phyloP scores from a whole-genome alignment of 768 basidiomycete genomes.

The Termitomyces sp. region DNA sequence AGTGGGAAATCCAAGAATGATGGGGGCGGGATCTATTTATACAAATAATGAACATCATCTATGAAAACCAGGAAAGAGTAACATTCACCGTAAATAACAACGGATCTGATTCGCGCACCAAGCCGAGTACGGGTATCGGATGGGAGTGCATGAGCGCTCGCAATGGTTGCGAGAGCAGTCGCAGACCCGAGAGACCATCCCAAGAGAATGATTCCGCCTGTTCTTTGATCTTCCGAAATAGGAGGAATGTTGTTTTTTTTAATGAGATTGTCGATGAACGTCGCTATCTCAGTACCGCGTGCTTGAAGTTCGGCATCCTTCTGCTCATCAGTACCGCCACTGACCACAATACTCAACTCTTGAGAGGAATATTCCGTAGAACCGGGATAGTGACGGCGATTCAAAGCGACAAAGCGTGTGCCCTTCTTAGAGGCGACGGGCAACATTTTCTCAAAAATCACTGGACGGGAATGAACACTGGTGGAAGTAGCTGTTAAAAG shows the following conservation, averaged over 20 bases:
- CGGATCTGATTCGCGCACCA: conserved; percentile 17
- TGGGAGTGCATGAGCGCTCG: conserved; percentile 17
- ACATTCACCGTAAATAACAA: conserved; percentile 26
- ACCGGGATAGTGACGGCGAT: conserved; percentile 31
- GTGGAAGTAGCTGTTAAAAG: background rate
- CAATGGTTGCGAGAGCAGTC: conserved; percentile 21
- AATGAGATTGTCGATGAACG: conserved; percentile 31
- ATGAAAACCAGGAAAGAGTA: background rate
- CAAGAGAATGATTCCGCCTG: conserved; percentile 27
- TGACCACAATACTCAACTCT: conserved; percentile 20
- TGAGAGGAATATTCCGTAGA: conserved; percentile 28
- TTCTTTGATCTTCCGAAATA: conserved; percentile 14
- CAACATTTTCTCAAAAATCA: conserved; percentile 28
- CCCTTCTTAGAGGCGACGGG: conserved; percentile 19
- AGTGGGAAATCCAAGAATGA: conserved; percentile 22
- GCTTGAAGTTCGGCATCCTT: conserved; percentile 23
- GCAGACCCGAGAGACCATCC: conserved; percentile 34
- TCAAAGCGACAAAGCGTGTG: conserved; percentile 32
- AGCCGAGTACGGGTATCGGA: conserved; percentile 14
- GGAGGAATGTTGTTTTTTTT: conserved; percentile 22
- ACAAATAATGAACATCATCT: background rate
- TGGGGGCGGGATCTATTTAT: conserved; percentile 21
- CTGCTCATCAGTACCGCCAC: conserved; percentile 15
- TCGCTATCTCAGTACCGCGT: conserved; percentile 29
- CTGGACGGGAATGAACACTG: background rate